A percentile compares a stretch with the other conserved stretches of the same genome.
These are phyloP conservation scores for Hyaloscypha hepaticicola DNA, from an alignment of 495 filamentous ascomycete genomes.

Conservation along the genomic window DNA sequence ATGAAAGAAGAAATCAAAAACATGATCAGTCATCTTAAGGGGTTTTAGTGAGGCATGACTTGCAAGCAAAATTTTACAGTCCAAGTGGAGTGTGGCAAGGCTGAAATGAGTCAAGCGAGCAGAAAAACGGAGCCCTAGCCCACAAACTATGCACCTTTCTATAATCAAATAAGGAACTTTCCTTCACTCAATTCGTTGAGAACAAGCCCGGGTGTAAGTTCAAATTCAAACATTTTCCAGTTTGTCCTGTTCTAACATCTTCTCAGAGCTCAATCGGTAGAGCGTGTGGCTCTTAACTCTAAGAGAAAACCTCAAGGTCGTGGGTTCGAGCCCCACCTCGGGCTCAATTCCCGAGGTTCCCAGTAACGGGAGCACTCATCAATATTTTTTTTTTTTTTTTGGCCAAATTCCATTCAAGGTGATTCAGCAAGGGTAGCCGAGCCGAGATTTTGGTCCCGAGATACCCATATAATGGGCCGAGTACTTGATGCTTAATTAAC, in stretches of 20 bases:
- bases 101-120: constrained; percentile 4
- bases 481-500: no score
- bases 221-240: not conserved
- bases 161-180: not conserved
- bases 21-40: not conserved
- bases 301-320: constrained; percentile 4
- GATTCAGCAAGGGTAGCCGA: no score
- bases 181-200: not conserved
- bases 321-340: constrained; percentile 11
- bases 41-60: not conserved
- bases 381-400: not conserved
- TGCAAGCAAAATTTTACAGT: not conserved
- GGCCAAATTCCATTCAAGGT: not conserved
- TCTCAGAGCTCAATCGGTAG: constrained; percentile 54
- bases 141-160: not conserved
- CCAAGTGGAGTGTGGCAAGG: not conserved
- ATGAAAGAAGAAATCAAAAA: not conserved
- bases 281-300: constrained; percentile 55
- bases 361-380: not conserved
- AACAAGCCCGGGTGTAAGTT: constrained; percentile 13
- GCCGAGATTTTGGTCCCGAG: no score
- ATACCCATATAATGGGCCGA: no score
- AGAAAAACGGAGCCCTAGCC: not conserved
- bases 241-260: not conserved
- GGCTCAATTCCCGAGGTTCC: constrained; percentile 11